Conservation (phyloP, 2,329 filamentous ascomycete species). For the Dissoconium aciculare region DNA sequence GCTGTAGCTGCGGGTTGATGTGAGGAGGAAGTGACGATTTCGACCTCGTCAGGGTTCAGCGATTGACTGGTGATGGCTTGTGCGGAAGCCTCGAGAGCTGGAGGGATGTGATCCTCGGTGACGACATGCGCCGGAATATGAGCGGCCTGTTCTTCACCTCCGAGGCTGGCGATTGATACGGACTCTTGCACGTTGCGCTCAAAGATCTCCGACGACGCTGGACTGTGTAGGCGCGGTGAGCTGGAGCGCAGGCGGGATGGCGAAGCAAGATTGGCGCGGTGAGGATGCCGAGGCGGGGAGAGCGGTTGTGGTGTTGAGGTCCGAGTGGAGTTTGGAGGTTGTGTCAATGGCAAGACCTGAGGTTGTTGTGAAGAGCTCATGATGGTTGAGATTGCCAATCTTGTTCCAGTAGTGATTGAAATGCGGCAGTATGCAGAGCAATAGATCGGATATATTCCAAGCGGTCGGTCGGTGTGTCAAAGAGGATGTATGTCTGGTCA, state of each 20-base stretch:
- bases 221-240: slow-evolving; percentile 63
- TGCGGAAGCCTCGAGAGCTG: slow-evolving; percentile 80
- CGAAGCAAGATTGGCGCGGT: slow-evolving; percentile 14
- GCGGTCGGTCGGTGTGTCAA: no score
- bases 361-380: no score
- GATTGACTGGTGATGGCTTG: slow-evolving; percentile 78
- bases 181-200: slow-evolving; percentile 83
- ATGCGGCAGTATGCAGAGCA: no score
- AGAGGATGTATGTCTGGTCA: no score
- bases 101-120: slow-evolving; percentile 85
- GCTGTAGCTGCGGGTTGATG: slow-evolving; percentile 69
- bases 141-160: slow-evolving; percentile 56
- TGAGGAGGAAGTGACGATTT: slow-evolving; percentile 75
- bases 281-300: slow-evolving; percentile 15
- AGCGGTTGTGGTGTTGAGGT: slow-evolving; percentile 10
- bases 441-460: no score
- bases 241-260: slow-evolving; percentile 43
- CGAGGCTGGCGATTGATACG: slow-evolving; percentile 11
- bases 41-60: slow-evolving; percentile 74
- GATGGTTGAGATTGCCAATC: no score
- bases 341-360: neutral
- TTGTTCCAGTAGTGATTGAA: no score
- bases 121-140: slow-evolving; percentile 77
- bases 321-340: slow-evolving; percentile 7
- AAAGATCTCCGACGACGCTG: slow-evolving; percentile 66